Conservation (phyloP, 75 land plant species). For the Cunninghamia lanceolata region DNA sequence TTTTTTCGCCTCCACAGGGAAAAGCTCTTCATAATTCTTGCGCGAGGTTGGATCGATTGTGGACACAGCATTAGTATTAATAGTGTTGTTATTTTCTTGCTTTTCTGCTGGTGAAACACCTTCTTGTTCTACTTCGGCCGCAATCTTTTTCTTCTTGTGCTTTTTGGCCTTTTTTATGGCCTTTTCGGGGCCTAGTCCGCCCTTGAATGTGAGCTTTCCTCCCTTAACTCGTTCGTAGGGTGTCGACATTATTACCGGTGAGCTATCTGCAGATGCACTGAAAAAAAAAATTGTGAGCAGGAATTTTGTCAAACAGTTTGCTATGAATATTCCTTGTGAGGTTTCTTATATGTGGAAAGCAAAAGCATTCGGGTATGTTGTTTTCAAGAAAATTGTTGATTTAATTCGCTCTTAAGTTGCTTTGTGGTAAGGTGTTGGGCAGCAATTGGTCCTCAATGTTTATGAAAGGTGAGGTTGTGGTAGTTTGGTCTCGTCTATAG, state of each 20-base stretch:
- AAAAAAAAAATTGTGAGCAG: not conserved
- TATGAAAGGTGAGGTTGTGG: no score
- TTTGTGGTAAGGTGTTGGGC: no score
- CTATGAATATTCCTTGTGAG: not conserved
- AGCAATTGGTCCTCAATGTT: no score
- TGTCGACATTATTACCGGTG: constrained; percentile 34
- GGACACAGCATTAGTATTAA: constrained; percentile 24
- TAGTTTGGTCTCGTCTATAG: no score
- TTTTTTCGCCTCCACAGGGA: constrained; percentile 88
- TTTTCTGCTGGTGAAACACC: not conserved
- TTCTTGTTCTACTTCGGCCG: constrained; percentile 7
- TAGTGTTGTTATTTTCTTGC: not conserved
- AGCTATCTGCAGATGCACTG: not conserved
- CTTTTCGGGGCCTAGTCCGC: constrained; percentile 44
- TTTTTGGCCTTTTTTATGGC: constrained; percentile 57
- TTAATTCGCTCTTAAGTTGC: no score
- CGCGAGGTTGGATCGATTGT: constrained; percentile 88
- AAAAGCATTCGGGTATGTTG: not conserved
- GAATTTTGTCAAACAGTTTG: not conserved
- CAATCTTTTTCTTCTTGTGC: constrained; percentile 22
- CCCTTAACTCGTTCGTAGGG: constrained; percentile 58
- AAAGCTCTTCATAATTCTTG: constrained; percentile 92
- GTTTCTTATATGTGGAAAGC: not conserved
- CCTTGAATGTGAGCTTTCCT: constrained; percentile 74
- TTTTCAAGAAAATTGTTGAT: no score